These are phyloP conservation scores for Cutaneotrichosporon sp. DNA, from an alignment of 1,284 basidiomycete species.

Conservation along the genomic window DNA sequence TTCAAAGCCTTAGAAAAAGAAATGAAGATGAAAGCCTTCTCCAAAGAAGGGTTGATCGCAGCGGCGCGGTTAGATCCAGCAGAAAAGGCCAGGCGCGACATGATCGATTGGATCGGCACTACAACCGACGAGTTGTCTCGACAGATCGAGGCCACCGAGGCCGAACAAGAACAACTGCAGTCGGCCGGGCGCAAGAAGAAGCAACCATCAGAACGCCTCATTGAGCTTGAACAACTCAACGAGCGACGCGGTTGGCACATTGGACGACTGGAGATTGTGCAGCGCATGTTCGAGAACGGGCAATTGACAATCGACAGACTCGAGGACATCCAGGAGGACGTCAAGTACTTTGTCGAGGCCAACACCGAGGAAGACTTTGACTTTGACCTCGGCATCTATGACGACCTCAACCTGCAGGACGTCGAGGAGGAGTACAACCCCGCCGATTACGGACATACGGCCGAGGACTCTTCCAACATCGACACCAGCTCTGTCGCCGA, in stretches of 20 bases:
- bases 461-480: constrained; percentile 60
- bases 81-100: constrained; percentile 92
- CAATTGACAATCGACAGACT: constrained; percentile 81
- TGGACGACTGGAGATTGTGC: constrained; percentile 84
- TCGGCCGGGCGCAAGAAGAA: constrained; percentile 70
- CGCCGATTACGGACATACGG: constrained; percentile 68
- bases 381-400: constrained; percentile 96
- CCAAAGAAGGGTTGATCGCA: constrained; percentile 95
- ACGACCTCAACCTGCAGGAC: constrained; percentile 95
- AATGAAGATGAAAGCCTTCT: constrained; percentile 99
- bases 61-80: constrained; percentile 93
- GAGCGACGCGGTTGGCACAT: constrained; percentile 97
- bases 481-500: constrained; percentile 56
- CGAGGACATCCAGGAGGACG: constrained; percentile 83
- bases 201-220: constrained; percentile 65
- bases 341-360: constrained; percentile 93
- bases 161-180: constrained; percentile 81
- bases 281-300: constrained; percentile 92
- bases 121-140: constrained; percentile 89
- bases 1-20: constrained; percentile 99
- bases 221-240: constrained; percentile 83
- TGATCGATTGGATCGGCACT: constrained; percentile 77
- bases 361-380: constrained; percentile 97
- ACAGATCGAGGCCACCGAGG: constrained; percentile 92
- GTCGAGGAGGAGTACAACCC: constrained; percentile 68